These are phyloP conservation scores for Euphrasia confusa DNA, from an alignment of 257 asterid genomes.

Conservation along the genomic window DNA sequence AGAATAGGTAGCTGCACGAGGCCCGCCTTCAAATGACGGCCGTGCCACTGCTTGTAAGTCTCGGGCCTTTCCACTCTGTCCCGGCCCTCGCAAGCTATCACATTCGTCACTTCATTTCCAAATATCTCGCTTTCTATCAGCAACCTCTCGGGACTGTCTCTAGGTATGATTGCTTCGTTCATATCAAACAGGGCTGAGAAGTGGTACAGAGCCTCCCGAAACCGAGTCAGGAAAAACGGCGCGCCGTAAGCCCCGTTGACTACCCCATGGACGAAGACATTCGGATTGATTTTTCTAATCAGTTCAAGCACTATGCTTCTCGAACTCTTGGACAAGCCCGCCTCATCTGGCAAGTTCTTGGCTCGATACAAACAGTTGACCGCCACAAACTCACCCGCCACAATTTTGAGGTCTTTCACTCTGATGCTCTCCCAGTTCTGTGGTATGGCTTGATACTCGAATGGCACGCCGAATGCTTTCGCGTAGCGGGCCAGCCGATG, in stretches of 20 bases:
- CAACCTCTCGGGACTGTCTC: constrained; percentile 51
- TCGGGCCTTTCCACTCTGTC: constrained; percentile 80
- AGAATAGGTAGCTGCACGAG: constrained; percentile 41
- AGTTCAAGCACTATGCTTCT: constrained; percentile 50
- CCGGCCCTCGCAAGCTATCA: constrained; percentile 80
- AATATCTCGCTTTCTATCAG: constrained; percentile 63
- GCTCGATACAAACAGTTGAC: constrained; percentile 53
- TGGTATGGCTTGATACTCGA: constrained; percentile 60
- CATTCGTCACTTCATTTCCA: constrained; percentile 68
- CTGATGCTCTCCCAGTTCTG: constrained; percentile 63
- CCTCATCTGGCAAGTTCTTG: constrained; percentile 62
- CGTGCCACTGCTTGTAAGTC: constrained; percentile 83
- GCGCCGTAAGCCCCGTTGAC: constrained; percentile 62
- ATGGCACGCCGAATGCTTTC: constrained; percentile 46
- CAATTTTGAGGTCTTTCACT: constrained; percentile 56
- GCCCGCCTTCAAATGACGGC: constrained; percentile 53
- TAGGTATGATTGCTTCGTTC: constrained; percentile 53
- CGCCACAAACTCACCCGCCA: constrained; percentile 42
- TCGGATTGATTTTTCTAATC: constrained; percentile 52
- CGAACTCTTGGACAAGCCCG: constrained; percentile 48
- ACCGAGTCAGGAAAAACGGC: constrained; percentile 67
- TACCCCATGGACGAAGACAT: constrained; percentile 54
- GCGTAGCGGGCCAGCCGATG: constrained; percentile 54
- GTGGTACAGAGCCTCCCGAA: constrained; percentile 67
- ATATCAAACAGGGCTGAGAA: constrained; percentile 70